These are phyloP conservation scores for Monilinia laxa DNA, from an alignment of 2,329 filamentous ascomycete species.

Conservation along the genomic window DNA sequence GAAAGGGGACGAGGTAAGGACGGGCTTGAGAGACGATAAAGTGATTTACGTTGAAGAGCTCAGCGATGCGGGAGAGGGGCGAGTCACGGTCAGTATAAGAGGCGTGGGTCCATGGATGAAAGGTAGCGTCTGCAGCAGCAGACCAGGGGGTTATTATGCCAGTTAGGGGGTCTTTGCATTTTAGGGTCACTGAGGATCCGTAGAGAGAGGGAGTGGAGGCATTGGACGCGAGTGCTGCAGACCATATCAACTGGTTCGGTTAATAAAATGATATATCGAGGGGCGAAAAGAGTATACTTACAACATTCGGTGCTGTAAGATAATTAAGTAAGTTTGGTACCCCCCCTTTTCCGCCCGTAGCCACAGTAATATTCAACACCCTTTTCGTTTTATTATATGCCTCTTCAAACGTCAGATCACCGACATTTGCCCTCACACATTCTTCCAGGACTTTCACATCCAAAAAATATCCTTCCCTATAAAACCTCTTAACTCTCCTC, in stretches of 20 bases:
- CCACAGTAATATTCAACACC: slow-evolving; percentile 88
- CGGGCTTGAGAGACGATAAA: slow-evolving; percentile 92
- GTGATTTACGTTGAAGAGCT: slow-evolving; percentile 76
- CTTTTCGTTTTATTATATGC: slow-evolving; percentile 83
- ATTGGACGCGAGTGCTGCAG: slow-evolving; percentile 59
- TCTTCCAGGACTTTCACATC: slow-evolving; percentile 80
- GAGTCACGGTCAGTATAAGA: slow-evolving; percentile 56
- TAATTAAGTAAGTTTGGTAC: slow-evolving; percentile 88
- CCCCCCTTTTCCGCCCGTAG: slow-evolving; percentile 69
- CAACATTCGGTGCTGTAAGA: slow-evolving; percentile 87
- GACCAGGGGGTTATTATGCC: slow-evolving; percentile 62
- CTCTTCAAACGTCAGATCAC: slow-evolving; percentile 89
- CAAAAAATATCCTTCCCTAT: slow-evolving; percentile 76
- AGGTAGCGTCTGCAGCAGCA: slow-evolving; percentile 49
- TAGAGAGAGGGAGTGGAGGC: slow-evolving; percentile 50
- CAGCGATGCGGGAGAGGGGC: slow-evolving; percentile 60
- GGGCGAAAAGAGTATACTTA: slow-evolving; percentile 48
- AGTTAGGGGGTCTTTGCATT: slow-evolving; percentile 61
- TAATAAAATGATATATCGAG: neutral
- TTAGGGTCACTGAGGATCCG: slow-evolving; percentile 52
- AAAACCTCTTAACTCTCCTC: slow-evolving; percentile 67
- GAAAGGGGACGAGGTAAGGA: slow-evolving; percentile 84
- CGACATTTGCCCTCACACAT: slow-evolving; percentile 80
- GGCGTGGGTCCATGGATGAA: slow-evolving; percentile 55
- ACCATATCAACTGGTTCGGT: slow-evolving; percentile 54